phyloP scores from a whole-genome alignment of 2,329 filamentous ascomycete genomes.

The Fusarium coffeatum region DNA sequence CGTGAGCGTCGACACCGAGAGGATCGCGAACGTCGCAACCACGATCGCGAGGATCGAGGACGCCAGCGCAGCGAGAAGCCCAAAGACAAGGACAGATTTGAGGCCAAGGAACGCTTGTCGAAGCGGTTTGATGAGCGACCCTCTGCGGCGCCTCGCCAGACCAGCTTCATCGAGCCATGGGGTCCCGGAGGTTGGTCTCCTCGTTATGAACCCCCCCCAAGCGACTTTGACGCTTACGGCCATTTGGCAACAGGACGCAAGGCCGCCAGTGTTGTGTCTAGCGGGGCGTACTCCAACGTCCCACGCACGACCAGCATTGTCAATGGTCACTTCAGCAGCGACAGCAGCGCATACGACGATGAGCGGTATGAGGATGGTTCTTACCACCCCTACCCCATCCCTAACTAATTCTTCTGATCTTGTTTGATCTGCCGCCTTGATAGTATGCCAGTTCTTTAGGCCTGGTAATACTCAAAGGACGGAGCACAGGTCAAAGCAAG shows the following conservation, averaged over 20 bases:
- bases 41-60: conserved; percentile 43
- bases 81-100: conserved; percentile 47
- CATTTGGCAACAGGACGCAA: conserved; percentile 46
- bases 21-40: conserved; percentile 42
- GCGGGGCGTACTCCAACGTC: conserved; percentile 45
- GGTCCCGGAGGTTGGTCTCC: conserved; percentile 49
- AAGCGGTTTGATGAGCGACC: conserved; percentile 54
- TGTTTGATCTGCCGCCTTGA: conserved; percentile 22
- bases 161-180: conserved; percentile 53
- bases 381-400: conserved; percentile 53
- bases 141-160: conserved; percentile 41
- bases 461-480: conserved; percentile 4
- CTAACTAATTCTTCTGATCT: conserved; percentile 41
- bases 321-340: conserved; percentile 46
- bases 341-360: conserved; percentile 49
- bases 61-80: conserved; percentile 43
- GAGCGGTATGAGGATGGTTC: conserved; percentile 51
- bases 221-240: conserved; percentile 46
- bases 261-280: conserved; percentile 42
- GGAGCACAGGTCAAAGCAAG: conserved; percentile 22
- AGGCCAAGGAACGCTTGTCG: conserved; percentile 52
- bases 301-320: conserved; percentile 48
- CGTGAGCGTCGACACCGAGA: conserved; percentile 40
- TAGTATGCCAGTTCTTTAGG: background rate
- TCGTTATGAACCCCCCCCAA: conserved; percentile 41